These are phyloP conservation scores for Macaranga tanarius DNA, from an alignment of 441 rosid genomes.

Conservation along the genomic window DNA sequence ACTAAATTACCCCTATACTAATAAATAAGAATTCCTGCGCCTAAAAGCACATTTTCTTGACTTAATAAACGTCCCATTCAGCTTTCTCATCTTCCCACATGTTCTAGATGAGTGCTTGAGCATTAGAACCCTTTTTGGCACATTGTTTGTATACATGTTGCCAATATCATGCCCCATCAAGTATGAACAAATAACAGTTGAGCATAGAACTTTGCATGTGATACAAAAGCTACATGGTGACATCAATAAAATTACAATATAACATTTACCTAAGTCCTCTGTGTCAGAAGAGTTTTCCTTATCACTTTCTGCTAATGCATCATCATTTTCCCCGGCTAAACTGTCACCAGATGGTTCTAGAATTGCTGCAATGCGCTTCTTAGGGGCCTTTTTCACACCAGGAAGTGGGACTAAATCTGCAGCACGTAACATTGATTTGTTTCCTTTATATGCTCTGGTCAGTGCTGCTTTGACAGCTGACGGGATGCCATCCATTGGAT, in stretches of 20 bases:
- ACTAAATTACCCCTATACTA: too few species aligned
- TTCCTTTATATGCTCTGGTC: constrained; percentile 76
- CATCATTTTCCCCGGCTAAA: constrained; percentile 62
- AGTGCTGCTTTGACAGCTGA: constrained; percentile 86
- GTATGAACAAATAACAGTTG: neutral
- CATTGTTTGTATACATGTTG: too few species aligned
- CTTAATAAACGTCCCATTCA: too few species aligned
- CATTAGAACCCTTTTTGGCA: too few species aligned
- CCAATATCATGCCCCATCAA: too few species aligned
- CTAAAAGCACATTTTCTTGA: too few species aligned
- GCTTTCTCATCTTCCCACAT: too few species aligned
- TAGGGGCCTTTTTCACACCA: constrained; percentile 77
- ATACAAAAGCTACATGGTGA: neutral
- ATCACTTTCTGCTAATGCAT: constrained; percentile 50
- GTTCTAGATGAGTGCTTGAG: too few species aligned
- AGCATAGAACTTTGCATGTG: neutral
- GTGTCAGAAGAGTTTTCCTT: constrained; percentile 64
- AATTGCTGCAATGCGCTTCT: constrained; percentile 77
- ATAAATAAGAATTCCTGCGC: too few species aligned
- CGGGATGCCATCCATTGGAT: constrained; percentile 88
- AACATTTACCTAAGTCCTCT: constrained; percentile 59
- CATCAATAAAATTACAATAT: constrained; percentile 7
- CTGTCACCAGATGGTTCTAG: constrained; percentile 67
- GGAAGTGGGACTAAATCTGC: constrained; percentile 86
- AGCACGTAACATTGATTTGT: constrained; percentile 71